A percentile compares a stretch with the other conserved stretches of the same genome.
phyloP scores from a whole-genome alignment of 352 stramenopile genomes.

The Phytophthora agathidicida region DNA sequence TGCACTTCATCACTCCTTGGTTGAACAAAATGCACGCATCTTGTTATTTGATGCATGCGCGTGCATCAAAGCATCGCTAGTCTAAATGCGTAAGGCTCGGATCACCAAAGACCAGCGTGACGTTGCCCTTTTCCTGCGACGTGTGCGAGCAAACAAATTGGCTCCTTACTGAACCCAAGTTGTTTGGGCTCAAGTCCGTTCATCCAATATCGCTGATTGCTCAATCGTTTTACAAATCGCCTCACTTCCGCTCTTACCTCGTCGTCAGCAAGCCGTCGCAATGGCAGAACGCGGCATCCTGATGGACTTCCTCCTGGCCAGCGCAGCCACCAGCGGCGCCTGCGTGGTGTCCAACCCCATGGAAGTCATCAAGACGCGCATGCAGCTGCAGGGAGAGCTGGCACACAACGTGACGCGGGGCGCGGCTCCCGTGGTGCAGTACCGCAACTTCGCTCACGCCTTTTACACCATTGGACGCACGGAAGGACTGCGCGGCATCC shows the following conservation, averaged over 20 bases:
- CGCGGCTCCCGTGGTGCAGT: slow-evolving; percentile 54
- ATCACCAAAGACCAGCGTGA: slow-evolving; percentile 2
- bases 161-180: slow-evolving; percentile 11
- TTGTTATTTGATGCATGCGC: too few relatives aligned
- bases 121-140: slow-evolving; percentile 24
- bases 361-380: slow-evolving; percentile 91
- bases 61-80: too few relatives aligned
- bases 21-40: too few relatives aligned
- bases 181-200: slow-evolving; percentile 5
- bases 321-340: slow-evolving; percentile 65
- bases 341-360: slow-evolving; percentile 89
- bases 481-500: slow-evolving; percentile 78
- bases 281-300: slow-evolving; percentile 55
- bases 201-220: slow-evolving; percentile 12
- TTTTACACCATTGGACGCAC: slow-evolving; percentile 86
- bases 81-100: not conserved
- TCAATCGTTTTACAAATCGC: slow-evolving; percentile 5
- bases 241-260: slow-evolving; percentile 10
- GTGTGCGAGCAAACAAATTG: slow-evolving; percentile 22
- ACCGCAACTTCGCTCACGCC: slow-evolving; percentile 86
- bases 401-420: slow-evolving; percentile 49
- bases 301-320: slow-evolving; percentile 78
- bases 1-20: too few relatives aligned
- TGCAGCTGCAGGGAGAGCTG: slow-evolving; percentile 89
- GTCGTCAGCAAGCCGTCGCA: not conserved